Evolutionary conservation across 495 filamentous ascomycete genomes (phyloP).

Genomic region (Penicillium herquei): DNA sequence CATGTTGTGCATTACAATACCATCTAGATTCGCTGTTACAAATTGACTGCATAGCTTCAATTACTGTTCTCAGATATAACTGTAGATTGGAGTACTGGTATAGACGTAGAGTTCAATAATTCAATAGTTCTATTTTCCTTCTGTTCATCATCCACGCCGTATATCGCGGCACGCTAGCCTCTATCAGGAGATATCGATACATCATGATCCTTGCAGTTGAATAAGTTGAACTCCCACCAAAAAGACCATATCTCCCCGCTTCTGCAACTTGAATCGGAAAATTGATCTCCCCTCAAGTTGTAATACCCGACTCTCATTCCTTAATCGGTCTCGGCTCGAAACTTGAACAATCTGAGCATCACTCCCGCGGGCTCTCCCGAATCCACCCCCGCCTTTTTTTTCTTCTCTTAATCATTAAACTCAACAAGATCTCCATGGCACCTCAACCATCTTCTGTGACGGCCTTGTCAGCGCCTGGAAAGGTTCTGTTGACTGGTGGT

Average conservation of each 20-base stretch:
- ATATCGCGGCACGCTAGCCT: conserved; percentile 16
- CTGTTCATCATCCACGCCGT: neutral
- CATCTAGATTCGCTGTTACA: too few species aligned
- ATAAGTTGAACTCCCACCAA: neutral
- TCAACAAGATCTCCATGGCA: conserved; percentile 12
- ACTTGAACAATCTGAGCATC: too few species aligned
- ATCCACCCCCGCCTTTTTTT: conserved; percentile 15
- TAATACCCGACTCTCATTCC: neutral
- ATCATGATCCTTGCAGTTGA: conserved; percentile 6
- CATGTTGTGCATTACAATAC: too few species aligned
- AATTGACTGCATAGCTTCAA: too few species aligned
- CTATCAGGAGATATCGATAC: conserved; percentile 28
- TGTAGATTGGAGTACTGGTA: too few species aligned
- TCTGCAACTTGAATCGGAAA: too few species aligned
- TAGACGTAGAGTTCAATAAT: too few species aligned
- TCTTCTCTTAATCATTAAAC: conserved; percentile 4
- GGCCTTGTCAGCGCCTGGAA: conserved; percentile 90
- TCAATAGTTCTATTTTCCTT: too few species aligned
- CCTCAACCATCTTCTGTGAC: conserved; percentile 28
- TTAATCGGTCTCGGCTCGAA: too few species aligned
- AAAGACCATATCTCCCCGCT: neutral
- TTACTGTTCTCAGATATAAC: too few species aligned
- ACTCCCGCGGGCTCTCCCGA: conserved; percentile 9
- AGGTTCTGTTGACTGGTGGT: conserved; percentile 91
- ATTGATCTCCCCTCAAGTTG: too few species aligned